phyloP scores from a whole-genome alignment of 2,329 filamentous ascomycete genomes.

The Claviceps maximensis region DNA sequence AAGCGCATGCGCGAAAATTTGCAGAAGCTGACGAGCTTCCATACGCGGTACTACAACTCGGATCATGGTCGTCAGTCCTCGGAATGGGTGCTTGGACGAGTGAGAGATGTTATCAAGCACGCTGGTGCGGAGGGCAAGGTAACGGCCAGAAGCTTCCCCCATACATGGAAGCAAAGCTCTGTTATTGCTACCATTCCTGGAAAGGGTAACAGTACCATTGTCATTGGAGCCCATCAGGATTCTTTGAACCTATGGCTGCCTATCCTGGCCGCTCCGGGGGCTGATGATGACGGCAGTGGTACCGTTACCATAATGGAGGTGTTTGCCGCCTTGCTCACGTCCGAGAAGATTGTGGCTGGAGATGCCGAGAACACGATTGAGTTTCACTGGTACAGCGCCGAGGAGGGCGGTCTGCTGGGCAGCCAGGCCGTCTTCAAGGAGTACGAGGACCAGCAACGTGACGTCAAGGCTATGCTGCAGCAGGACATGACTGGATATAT shows the following conservation, averaged over 20 bases:
- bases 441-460: conserved; percentile 59
- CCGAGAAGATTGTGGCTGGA: conserved; percentile 55
- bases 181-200: conserved; percentile 89
- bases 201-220: conserved; percentile 67
- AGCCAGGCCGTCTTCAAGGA: conserved; percentile 78
- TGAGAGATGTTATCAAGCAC: conserved; percentile 56
- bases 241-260: conserved; percentile 89
- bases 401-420: conserved; percentile 76
- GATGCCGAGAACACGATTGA: conserved; percentile 76
- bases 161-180: conserved; percentile 80
- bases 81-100: conserved; percentile 68
- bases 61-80: conserved; percentile 72
- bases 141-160: conserved; percentile 58
- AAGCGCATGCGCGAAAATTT: conserved; percentile 65
- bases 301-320: conserved; percentile 93
- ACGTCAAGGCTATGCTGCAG: conserved; percentile 93
- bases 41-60: conserved; percentile 73
- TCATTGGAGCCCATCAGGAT: conserved; percentile 88
- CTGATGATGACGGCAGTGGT: conserved; percentile 90
- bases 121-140: conserved; percentile 59
- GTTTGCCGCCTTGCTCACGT: conserved; percentile 64
- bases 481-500: conserved; percentile 96
- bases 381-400: conserved; percentile 92
- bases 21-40: conserved; percentile 64
- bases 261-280: conserved; percentile 72